A percentile compares a stretch with the other conserved stretches of the same genome.
phyloP scores from a whole-genome alignment of 2,329 filamentous ascomycete genomes.

The Fusarium temperatum region DNA sequence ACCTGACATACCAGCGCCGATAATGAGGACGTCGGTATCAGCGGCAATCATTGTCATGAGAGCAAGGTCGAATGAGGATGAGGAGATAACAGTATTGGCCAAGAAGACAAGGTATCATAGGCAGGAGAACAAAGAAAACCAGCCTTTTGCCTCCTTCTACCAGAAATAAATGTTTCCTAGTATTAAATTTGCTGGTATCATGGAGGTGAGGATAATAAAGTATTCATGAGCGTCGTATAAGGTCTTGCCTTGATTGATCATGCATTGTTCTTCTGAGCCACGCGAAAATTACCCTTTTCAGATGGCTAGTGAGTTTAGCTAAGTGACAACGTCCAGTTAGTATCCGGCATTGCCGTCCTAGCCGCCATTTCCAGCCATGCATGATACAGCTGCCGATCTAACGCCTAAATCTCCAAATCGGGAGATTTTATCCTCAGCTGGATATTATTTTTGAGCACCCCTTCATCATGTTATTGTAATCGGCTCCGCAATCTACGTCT shows the following conservation, averaged over 20 bases:
- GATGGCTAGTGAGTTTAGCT: neutral
- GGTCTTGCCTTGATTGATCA: neutral
- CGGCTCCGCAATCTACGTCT: neutral
- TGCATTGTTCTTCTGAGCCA: neutral
- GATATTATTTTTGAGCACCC: neutral
- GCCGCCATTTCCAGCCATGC: neutral
- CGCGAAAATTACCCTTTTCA: neutral
- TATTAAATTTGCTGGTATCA: neutral
- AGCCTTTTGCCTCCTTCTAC: neutral
- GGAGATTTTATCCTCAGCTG: neutral
- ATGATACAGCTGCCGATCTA: neutral
- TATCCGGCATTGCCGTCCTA: no score
- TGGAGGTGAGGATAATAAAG: neutral
- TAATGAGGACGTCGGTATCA: neutral
- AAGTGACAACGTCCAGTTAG: no score
- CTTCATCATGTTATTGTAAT: no score
- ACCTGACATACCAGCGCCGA: neutral
- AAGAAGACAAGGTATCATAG: neutral
- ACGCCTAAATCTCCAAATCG: neutral
- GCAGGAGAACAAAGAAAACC: neutral
- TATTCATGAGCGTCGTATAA: neutral
- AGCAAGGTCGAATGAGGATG: neutral
- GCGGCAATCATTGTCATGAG: neutral
- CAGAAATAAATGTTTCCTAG: neutral
- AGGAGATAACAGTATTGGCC: neutral